Base-by-base conservation (phyloP, 2,329 filamentous ascomycete genomes). In the Fusarium agapanthi region DNA sequence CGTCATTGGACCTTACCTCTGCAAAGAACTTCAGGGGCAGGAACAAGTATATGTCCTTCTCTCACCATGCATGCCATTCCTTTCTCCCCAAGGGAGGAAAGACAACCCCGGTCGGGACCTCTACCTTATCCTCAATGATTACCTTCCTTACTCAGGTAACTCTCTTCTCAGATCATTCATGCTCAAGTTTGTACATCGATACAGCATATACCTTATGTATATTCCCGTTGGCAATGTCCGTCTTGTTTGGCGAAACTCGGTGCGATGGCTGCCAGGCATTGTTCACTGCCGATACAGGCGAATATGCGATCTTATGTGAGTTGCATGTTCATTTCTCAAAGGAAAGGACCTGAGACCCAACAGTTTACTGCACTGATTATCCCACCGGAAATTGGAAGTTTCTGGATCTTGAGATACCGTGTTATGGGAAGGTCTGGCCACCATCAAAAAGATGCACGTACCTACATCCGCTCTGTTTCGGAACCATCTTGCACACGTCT, bases 361-460 rank as follows among this genome's bases (percentile, higher is more conserved):
- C 34, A 35, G 34, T 47, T 22, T 7, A 7, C 20, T 47, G 44
- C 7, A 0, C 0, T 15, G 2, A 4, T 47, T 30, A 30, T 30
- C 45, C 45, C 12, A 6, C 45, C 20, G 45, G 44, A 28, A 3
- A 45, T 11, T 45, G 43, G 26, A 34, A 34, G 28, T 30, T 30
- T 30, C 28, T 7, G 28, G 6, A 30, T 30, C 7, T 30, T 30
- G 28, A 7, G 28, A 30, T 30, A 30, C 28, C 28, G 28, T 30
- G 28, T 30, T 9, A 30, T 30, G 6, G 28, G 28, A 30, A 6
- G 28, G 28, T 9, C n/a, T n/a, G n/a, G n/a, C n/a, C n/a, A n/a
- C n/a, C n/a, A n/a, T n/a, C n/a, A n/a, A n/a, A n/a, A n/a, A n/a
- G n/a, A n/a, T n/a, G n/a, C n/a, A n/a, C n/a, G n/a, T n/a, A n/a